Conservation (phyloP, 805 yeast genomes). For the Cyberlindnera saturnus region DNA sequence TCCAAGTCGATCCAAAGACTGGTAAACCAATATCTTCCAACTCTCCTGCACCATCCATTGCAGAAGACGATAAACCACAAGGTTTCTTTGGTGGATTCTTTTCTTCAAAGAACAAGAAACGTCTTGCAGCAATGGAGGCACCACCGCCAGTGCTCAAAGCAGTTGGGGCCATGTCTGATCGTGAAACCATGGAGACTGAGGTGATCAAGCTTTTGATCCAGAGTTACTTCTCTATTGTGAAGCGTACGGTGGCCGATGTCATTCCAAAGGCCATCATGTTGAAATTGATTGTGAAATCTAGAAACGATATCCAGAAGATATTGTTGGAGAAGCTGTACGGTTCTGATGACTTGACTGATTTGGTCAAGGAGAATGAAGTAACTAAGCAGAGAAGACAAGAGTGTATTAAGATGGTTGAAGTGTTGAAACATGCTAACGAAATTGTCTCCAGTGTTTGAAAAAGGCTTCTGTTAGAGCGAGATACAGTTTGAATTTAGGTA, state of each 20-base stretch:
- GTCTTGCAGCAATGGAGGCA: constrained; percentile 92
- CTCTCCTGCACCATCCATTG: constrained; percentile 26
- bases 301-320: constrained; percentile 85
- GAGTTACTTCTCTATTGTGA: constrained; percentile 88
- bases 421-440: constrained; percentile 81
- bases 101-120: constrained; percentile 85
- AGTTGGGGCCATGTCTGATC: constrained; percentile 82
- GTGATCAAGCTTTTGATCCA: constrained; percentile 88
- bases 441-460: constrained; percentile 48
- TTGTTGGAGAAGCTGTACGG: constrained; percentile 82
- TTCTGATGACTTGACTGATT: constrained; percentile 61
- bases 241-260: constrained; percentile 87
- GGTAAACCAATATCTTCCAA: constrained; percentile 62
- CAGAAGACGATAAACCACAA: constrained; percentile 40
- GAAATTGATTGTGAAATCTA: constrained; percentile 78
- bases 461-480: background rate
- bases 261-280: constrained; percentile 95
- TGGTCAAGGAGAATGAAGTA: constrained; percentile 85
- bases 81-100: constrained; percentile 97
- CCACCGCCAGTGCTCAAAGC: constrained; percentile 96
- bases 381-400: constrained; percentile 94
- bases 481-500: too few relatives aligned
- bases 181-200: constrained; percentile 95
- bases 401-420: constrained; percentile 92
- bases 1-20: constrained; percentile 80